Evolutionary conservation across 169 alveolate genomes (phyloP), one percentile per base, ranked within the genome.

Genomic region (Nephromyces sp.): DNA sequence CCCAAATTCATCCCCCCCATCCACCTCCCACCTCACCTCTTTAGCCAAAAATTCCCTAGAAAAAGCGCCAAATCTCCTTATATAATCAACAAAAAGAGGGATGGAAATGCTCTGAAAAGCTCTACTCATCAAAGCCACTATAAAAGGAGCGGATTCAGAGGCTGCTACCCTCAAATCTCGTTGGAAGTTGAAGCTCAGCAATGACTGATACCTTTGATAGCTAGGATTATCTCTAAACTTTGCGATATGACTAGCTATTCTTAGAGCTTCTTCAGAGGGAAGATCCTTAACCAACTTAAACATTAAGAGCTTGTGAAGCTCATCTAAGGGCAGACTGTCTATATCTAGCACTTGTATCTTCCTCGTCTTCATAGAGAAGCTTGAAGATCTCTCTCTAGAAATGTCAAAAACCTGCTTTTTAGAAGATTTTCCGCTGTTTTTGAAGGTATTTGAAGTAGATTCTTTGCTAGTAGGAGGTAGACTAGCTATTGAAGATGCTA

Each of bases 181-280:
- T 43, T 15, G 57, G n/a, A n/a, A 15, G 15, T 15, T 43, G 15
- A 43, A 43, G 32, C 25, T 29, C 52, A 22, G 30, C 61, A 35
- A 27, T 57, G 51, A 15, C 64, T 70, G 72, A 68, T 61, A 52
- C 52, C 71, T 53, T 15, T 3, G n/a, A 32, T 70, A 71, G 28
- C 74, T 30, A 32, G 66, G 68, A 27, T 6, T 6, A 68, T 77
- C 83, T n/a, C 83, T 27, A 68, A 57, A 77, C n/a, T 57, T 51
- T 3, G 70, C 83, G 5, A 77, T 32, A 21, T 79, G 32, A 65
- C 74, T 62, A 22, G 66, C 35, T 51, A 77, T 74, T 32, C 72
- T 73, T 75, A 77, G 52, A 24, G 68, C 61, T 31, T 51, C 53
- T 31, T 77, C 83, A 25, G 83, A 78, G 1, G 83, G 83, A 5